Evolutionary conservation across 352 stramenopile species (phyloP), one percentile per base, ranked within the genome.

Genomic region (Aphanomyces stellatus): DNA sequence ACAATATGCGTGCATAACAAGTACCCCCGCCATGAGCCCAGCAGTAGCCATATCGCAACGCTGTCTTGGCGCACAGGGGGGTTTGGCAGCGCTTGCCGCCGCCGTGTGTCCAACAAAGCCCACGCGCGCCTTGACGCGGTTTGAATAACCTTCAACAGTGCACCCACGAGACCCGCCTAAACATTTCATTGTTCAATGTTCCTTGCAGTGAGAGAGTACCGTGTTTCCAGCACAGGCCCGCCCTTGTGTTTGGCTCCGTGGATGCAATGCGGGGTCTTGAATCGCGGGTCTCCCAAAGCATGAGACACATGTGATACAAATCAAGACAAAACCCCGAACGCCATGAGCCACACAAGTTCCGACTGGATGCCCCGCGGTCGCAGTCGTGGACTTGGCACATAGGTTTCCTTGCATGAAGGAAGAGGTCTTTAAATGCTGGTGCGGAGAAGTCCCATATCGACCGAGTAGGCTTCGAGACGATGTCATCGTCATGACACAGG

Each of bases 51-150:
- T 90, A 79, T n/a, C 80, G 88, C 24, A 92, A 78, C 37, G 83
- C 83, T 2, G 80, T 88, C 65, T 89, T 92, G 46, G 70, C 71
- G 69, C 82, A 91, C 31, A 68, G 73, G 22, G 76, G 72, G 35
- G 81, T 78, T 48, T 73, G 84, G 71, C 81, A 90, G 70, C 87
- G 51, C 68, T 71, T 65, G 75, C 82, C 84, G 72, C 84, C 84
- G 24, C 84, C 84, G 24, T 93, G 84, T 46, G 82, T 87, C 84
- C 82, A 93, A 56, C 84, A 91, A 41, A 91, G 76, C 10, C 84
- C 82, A 40, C 82, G 79, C n/a, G n/a, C 40, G 84, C 88, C 71
- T 93, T 93, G 64, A 81, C 81, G 55, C 80, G 77, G 57, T 88
- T 88, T 25, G 85, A 74, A 31, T 80, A 91, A 13, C 74, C 76